Evolutionary conservation across 2,329 filamentous ascomycete genomes (phyloP), one percentile per base, ranked within the genome.

Genomic region (Phaeosphaeria sp.): DNA sequence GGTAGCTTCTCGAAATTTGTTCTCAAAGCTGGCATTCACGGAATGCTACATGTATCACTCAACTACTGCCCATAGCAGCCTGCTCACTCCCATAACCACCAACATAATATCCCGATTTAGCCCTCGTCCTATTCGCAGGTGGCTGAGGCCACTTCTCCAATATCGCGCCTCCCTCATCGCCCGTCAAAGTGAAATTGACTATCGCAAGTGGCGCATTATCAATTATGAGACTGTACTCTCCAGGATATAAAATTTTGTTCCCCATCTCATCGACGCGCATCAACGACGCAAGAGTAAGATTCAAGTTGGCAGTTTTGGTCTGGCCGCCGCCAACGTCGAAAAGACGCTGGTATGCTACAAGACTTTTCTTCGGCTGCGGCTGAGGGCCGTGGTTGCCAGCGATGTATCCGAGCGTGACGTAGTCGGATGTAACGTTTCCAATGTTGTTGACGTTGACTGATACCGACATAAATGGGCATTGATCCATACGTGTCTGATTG

Each of bases 321-420:
- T 73, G 55, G 1, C 78, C 80, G 0, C 76, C 63, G 9, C 71
- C 59, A 42, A 85, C 73, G 53, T 72, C 71, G 48, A 73, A 73
- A 15, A 84, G 63, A 17, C 85, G 77, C 2, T 74, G 71, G 65
- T 87, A 87, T 1, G 79, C 76, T 0, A 81, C 83, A 0, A 87
- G 78, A 2, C 78, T 80, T 73, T 87, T 87, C 55, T 79, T 78
- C 0, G 85, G 86, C 46, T 81, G 79, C 1, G 86, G 86, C 21
- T 68, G 57, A 0, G 85, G 84, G 15, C 81, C 80, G 0, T 82
- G 81, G 3, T 79, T 71, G 5, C 81, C 80, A 11, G 77, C 74
- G 2, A 86, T 57, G 68, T 86, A 88, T 1, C 77, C 78, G 2
- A 88, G 77, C 1, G 81, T 77, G 0, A 84, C 82, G 64, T 83